These are phyloP conservation scores for Peniophora sp. DNA, from an alignment of 1,284 basidiomycete species.

Conservation along the genomic window DNA sequence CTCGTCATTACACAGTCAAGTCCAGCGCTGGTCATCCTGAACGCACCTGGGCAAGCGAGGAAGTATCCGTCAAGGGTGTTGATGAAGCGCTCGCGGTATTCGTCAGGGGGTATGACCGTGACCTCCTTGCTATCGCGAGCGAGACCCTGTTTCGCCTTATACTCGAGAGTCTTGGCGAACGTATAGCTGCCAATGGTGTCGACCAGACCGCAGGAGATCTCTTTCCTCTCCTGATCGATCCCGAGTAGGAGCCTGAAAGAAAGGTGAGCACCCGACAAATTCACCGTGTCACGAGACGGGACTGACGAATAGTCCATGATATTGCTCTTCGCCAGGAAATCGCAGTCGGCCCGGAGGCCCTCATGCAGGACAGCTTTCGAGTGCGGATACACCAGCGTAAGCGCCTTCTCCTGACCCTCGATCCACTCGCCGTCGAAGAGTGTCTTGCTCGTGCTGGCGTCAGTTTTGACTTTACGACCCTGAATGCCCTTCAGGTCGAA, in stretches of 20 bases:
- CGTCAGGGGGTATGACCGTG: conserved; percentile 62
- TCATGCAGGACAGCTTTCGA: conserved; percentile 63
- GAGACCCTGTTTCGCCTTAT: conserved; percentile 67
- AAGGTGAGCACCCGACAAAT: neutral
- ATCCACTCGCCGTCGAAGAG: conserved; percentile 79
- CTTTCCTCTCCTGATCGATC: conserved; percentile 53
- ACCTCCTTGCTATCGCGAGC: conserved; percentile 53
- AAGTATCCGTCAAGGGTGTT: conserved; percentile 64
- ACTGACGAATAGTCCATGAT: conserved; percentile 79
- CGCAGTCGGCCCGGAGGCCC: conserved; percentile 60
- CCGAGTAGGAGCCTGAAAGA: conserved; percentile 50
- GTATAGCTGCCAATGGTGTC: conserved; percentile 78
- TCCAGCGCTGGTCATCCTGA: neutral
- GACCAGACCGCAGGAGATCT: conserved; percentile 69
- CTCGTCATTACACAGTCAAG: neutral
- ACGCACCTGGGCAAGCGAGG: conserved; percentile 58
- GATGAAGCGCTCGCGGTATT: conserved; percentile 66
- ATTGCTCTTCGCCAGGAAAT: conserved; percentile 64
- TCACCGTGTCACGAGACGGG: conserved; percentile 1
- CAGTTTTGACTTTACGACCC: conserved; percentile 53
- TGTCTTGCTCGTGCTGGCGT: conserved; percentile 39
- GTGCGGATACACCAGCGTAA: conserved; percentile 60
- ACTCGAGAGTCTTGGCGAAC: conserved; percentile 70
- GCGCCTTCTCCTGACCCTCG: conserved; percentile 62
- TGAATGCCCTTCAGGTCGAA: conserved; percentile 80